Percentiles rank a stretch among this genome's conserved stretches.
Evolutionary conservation across 192 early-diverging fungal genomes (phyloP).

Genomic region (Backusella luteola): DNA sequence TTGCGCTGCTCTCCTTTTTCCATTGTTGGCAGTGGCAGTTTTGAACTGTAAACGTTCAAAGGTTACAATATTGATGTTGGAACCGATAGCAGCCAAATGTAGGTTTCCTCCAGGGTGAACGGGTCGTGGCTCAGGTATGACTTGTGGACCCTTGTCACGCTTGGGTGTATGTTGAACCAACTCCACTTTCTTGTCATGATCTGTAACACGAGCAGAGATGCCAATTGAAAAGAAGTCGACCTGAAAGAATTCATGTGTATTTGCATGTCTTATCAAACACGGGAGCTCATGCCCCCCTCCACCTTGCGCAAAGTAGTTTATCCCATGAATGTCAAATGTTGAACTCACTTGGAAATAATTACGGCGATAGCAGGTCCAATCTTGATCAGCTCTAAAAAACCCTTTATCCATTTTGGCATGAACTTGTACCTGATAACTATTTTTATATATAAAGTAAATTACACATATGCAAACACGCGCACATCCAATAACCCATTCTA

Average conservation of each 20-base stretch:
- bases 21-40: constrained; percentile 88
- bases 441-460: constrained; percentile 11
- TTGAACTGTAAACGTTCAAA: constrained; percentile 95
- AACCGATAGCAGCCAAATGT: constrained; percentile 41
- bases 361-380: constrained; percentile 83
- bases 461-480: constrained; percentile 1
- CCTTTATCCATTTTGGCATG: constrained; percentile 71
- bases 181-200: constrained; percentile 68
- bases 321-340: constrained; percentile 41
- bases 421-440: constrained; percentile 23
- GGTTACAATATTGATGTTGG: constrained; percentile 51
- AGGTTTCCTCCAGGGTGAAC: constrained; percentile 56
- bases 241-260: constrained; percentile 20
- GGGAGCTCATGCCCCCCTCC: constrained; percentile 45
- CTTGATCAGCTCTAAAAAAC: constrained; percentile 69
- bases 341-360: constrained; percentile 76
- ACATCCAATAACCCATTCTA: neutral
- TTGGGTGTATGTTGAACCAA: constrained; percentile 90
- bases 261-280: constrained; percentile 54
- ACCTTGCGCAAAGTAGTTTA: constrained; percentile 6
- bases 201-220: constrained; percentile 67
- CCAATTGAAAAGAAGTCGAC: constrained; percentile 65
- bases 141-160: constrained; percentile 91
- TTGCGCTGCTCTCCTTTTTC: constrained; percentile 81
- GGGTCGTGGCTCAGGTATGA: constrained; percentile 56